A percentile compares a stretch with the other conserved stretches of the same genome.
phyloP scores from a whole-genome alignment of 352 stramenopile genomes.

The Globisporangium iwayamae region DNA sequence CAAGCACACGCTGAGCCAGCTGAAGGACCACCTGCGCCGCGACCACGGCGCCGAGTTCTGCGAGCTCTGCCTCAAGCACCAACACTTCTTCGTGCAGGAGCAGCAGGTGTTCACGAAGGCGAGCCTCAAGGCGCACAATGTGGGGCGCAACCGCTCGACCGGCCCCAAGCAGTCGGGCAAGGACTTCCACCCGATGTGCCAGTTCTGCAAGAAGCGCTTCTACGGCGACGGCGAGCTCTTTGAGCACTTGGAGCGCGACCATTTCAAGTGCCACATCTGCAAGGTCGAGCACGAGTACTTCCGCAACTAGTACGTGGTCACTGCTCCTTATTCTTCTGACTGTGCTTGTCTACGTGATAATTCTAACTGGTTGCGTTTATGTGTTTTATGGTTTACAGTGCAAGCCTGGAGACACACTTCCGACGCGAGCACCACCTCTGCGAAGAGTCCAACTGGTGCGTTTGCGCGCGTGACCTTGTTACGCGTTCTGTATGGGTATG shows the following conservation, averaged over 20 bases:
- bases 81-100: constrained; percentile 82
- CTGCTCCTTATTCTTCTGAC: background rate
- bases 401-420: constrained; percentile 84
- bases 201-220: constrained; percentile 86
- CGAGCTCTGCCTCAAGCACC: constrained; percentile 67
- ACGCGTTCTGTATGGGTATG: background rate
- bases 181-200: constrained; percentile 85
- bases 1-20: constrained; percentile 44
- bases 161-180: constrained; percentile 57
- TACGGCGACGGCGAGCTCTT: constrained; percentile 86
- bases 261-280: constrained; percentile 91
- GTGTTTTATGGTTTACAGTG: constrained; percentile 27
- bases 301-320: constrained; percentile 77
- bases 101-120: constrained; percentile 76
- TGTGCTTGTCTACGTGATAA: background rate
- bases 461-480: constrained; percentile 1
- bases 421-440: constrained; percentile 79
- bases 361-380: constrained; percentile 15
- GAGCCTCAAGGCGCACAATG: constrained; percentile 62
- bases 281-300: constrained; percentile 87
- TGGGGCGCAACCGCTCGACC: constrained; percentile 37
- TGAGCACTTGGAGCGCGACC: constrained; percentile 84
- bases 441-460: constrained; percentile 77
- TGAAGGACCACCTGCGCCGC: constrained; percentile 69
- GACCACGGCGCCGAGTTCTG: constrained; percentile 75